Conservation (phyloP, 805 yeast genomes). For the Lachancea meyersii region DNA sequence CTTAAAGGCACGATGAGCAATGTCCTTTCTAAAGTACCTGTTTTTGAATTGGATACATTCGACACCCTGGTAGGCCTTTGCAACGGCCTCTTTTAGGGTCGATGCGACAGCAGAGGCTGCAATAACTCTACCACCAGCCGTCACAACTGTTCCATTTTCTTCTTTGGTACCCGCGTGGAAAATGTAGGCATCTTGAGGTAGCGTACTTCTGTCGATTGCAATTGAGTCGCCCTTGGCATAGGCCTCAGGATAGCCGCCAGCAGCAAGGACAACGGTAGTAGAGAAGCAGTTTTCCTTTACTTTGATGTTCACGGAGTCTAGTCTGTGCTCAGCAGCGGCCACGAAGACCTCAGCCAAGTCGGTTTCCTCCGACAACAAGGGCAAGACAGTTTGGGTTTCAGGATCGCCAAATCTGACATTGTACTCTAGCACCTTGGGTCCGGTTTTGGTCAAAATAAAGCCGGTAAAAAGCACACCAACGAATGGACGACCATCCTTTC, state of each 20-base stretch:
- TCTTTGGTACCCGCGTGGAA: slow-evolving; percentile 95
- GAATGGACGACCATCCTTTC: slow-evolving; percentile 91
- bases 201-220: slow-evolving; percentile 36
- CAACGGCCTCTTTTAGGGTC: slow-evolving; percentile 72
- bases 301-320: slow-evolving; percentile 68
- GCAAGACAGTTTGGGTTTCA: slow-evolving; percentile 94
- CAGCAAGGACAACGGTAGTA: slow-evolving; percentile 92
- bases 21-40: slow-evolving; percentile 84
- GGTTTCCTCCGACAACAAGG: slow-evolving; percentile 73
- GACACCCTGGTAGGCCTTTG: slow-evolving; percentile 80
- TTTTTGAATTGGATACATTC: slow-evolving; percentile 63
- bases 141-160: slow-evolving; percentile 52
- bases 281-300: slow-evolving; percentile 55
- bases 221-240: slow-evolving; percentile 85
- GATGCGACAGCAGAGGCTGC: slow-evolving; percentile 85
- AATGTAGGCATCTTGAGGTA: slow-evolving; percentile 48
- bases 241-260: slow-evolving; percentile 92
- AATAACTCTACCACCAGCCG: slow-evolving; percentile 95
- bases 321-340: slow-evolving; percentile 90
- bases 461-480: slow-evolving; percentile 96
- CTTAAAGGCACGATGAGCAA: slow-evolving; percentile 93
- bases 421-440: slow-evolving; percentile 94
- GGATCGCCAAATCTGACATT: slow-evolving; percentile 99
- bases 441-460: slow-evolving; percentile 77
- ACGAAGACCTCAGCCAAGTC: slow-evolving; percentile 89